Conservation (phyloP, 2,329 filamentous ascomycete genomes). For the Fusarium nodosum region DNA sequence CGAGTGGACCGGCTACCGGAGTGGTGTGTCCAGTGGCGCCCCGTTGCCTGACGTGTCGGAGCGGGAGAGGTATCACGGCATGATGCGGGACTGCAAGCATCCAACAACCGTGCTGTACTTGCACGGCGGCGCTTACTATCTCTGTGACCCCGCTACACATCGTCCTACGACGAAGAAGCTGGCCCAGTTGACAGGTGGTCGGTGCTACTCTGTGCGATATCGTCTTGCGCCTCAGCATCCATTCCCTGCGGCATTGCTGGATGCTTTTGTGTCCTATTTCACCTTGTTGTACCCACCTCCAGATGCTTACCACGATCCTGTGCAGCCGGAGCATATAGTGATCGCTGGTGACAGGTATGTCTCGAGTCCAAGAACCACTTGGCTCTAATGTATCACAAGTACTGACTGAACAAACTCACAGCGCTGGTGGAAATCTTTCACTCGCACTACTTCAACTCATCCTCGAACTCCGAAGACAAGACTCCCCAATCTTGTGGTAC, state of each 20-base stretch:
- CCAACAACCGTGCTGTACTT: slow-evolving; percentile 78
- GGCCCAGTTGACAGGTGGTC: slow-evolving; percentile 75
- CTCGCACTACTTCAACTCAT: slow-evolving; percentile 77
- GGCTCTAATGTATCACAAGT: neutral
- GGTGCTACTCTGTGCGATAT: slow-evolving; percentile 80
- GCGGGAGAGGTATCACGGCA: slow-evolving; percentile 71
- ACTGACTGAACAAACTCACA: slow-evolving; percentile 51
- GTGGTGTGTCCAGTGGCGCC: slow-evolving; percentile 63
- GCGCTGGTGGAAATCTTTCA: slow-evolving; percentile 79
- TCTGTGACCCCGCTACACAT: slow-evolving; percentile 78
- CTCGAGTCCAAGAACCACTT: neutral
- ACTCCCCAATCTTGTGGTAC: slow-evolving; percentile 69
- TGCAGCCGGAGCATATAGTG: slow-evolving; percentile 75
- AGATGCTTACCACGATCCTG: slow-evolving; percentile 74
- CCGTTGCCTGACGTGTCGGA: slow-evolving; percentile 70
- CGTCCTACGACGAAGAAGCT: slow-evolving; percentile 70
- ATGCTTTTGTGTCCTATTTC: slow-evolving; percentile 80
- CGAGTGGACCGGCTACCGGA: slow-evolving; percentile 82
- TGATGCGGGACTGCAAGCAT: slow-evolving; percentile 76
- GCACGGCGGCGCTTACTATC: slow-evolving; percentile 81
- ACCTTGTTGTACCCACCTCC: slow-evolving; percentile 78
- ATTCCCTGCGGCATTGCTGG: slow-evolving; percentile 80
- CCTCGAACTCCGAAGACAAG: slow-evolving; percentile 69
- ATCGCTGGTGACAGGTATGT: slow-evolving; percentile 76
- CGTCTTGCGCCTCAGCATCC: slow-evolving; percentile 80